Evolutionary conservation across 2,329 filamentous ascomycete species (phyloP).

Genomic region (Nemania serpens): DNA sequence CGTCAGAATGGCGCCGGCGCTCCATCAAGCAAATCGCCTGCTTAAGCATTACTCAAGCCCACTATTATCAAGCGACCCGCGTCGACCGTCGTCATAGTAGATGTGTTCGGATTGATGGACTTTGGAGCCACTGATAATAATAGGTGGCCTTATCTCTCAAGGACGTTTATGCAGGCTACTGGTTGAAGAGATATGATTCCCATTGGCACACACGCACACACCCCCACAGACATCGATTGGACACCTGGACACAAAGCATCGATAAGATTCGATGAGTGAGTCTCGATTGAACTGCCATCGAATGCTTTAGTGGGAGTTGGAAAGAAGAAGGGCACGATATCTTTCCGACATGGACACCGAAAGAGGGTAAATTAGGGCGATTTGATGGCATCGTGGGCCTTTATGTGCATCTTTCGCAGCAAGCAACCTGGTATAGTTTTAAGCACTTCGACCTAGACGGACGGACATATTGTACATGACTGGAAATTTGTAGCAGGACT

Average conservation of each 20-base stretch:
- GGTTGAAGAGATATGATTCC: slow-evolving; percentile 42
- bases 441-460: slow-evolving; percentile 37
- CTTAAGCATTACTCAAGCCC: slow-evolving; percentile 46
- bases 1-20: slow-evolving; percentile 65
- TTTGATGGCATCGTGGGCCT: slow-evolving; percentile 30
- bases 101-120: slow-evolving; percentile 47
- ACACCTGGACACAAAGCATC: slow-evolving; percentile 15
- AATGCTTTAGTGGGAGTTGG: slow-evolving; percentile 47
- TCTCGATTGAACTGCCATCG: slow-evolving; percentile 34
- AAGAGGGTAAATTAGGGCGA: slow-evolving; percentile 29
- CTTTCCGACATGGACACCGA: slow-evolving; percentile 34
- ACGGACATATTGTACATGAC: slow-evolving; percentile 42
- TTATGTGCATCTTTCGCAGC: slow-evolving; percentile 35
- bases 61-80: slow-evolving; percentile 21
- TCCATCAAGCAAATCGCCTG: slow-evolving; percentile 64
- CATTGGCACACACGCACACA: slow-evolving; percentile 36
- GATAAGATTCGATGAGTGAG: slow-evolving; percentile 26
- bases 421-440: slow-evolving; percentile 39
- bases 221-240: slow-evolving; percentile 8
- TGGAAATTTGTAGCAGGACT: slow-evolving; percentile 39
- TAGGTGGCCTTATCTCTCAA: slow-evolving; percentile 9
- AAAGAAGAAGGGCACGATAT: slow-evolving; percentile 45
- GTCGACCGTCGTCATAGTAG: slow-evolving; percentile 34
- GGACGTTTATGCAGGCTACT: slow-evolving; percentile 36
- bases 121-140: slow-evolving; percentile 43